Conservation (phyloP, 371 early-diverging fungal species). For the Rhizopus stolonifer region DNA sequence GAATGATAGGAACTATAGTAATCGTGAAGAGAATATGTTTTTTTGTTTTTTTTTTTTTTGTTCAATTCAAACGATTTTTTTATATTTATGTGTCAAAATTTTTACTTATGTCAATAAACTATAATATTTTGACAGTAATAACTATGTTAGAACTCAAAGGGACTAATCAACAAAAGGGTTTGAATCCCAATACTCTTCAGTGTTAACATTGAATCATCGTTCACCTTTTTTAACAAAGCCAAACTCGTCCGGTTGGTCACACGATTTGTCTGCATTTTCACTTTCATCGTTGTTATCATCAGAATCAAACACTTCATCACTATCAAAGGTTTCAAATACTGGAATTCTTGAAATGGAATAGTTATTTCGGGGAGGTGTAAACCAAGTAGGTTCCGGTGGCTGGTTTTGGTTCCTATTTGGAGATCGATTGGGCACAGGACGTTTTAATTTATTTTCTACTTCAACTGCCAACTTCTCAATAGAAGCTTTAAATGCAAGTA, state of each 20-base stretch:
- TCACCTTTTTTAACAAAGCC: conserved; percentile 9
- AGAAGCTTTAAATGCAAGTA: neutral
- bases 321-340: neutral
- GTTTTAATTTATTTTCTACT: conserved; percentile 11
- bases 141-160: no score
- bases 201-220: conserved; percentile 9
- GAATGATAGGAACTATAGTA: no score
- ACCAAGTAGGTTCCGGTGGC: conserved; percentile 3
- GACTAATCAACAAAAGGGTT: conserved; percentile 6
- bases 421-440: conserved; percentile 1
- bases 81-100: no score
- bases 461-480: conserved; percentile 5
- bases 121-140: no score
- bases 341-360: conserved; percentile 1
- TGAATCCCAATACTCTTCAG: conserved; percentile 6
- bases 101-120: no score
- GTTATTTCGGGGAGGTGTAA: neutral
- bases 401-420: neutral
- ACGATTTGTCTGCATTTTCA: conserved; percentile 1
- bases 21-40: no score
- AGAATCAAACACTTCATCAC: neutral
- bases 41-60: no score
- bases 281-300: conserved; percentile 4
- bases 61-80: no score
- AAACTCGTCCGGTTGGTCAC: neutral